Conservation (phyloP, 257 asterid species). For the Echites panduratus region DNA sequence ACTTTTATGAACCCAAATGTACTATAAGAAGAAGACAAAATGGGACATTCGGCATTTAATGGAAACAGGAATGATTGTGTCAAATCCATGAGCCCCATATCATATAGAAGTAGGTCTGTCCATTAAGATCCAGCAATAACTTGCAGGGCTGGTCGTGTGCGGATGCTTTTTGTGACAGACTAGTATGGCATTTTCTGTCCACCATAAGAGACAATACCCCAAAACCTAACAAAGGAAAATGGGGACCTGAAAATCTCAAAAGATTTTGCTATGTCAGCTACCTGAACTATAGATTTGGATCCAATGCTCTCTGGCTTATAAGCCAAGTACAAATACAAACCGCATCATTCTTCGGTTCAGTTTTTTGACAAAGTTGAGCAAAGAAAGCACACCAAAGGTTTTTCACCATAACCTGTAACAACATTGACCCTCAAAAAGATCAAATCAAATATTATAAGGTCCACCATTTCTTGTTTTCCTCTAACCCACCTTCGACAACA, state of each 20-base stretch:
- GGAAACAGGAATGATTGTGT: neutral
- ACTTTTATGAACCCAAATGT: no score
- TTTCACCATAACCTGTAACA: neutral
- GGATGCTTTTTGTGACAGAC: neutral
- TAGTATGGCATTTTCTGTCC: neutral
- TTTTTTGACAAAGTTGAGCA: neutral
- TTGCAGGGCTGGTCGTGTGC: neutral
- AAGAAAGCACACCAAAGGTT: neutral
- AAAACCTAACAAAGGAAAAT: neutral
- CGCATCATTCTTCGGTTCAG: neutral
- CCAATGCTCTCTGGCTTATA: no score
- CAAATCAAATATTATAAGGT: no score
- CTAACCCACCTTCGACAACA: neutral
- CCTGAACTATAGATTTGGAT: no score
- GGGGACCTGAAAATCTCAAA: slow-evolving; percentile 3
- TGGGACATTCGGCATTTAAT: no score
- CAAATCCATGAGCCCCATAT: neutral
- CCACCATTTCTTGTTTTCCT: neutral
- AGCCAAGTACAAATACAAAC: neutral
- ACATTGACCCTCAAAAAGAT: neutral
- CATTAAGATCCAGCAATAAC: neutral
- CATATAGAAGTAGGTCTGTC: neutral
- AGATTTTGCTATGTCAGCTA: no score
- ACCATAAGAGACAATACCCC: neutral
- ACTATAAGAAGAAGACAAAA: no score